Percentiles rank a stretch among this genome's conserved stretches.
Evolutionary conservation across 768 basidiomycete genomes (phyloP).

Genomic region (Gelatoporia subvermispora): DNA sequence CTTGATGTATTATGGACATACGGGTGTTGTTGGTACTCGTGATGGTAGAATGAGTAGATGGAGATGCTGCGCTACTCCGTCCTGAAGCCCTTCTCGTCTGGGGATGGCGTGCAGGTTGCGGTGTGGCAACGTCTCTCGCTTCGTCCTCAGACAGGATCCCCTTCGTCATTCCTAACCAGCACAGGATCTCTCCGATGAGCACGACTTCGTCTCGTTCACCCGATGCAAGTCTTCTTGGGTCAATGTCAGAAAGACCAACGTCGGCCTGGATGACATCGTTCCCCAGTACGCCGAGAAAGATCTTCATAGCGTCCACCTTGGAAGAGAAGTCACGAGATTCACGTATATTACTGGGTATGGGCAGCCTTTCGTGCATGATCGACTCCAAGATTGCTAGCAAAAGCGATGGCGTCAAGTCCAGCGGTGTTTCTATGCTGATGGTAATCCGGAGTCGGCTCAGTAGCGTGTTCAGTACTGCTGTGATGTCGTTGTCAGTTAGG

Average conservation of each 20-base stretch:
- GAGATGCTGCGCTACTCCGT: conserved; percentile 13
- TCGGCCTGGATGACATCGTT: conserved; percentile 55
- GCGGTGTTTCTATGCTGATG: conserved; percentile 27
- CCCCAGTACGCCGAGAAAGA: conserved; percentile 71
- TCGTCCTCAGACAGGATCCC: conserved; percentile 27
- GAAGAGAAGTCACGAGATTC: conserved; percentile 30
- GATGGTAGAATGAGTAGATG: conserved; percentile 28
- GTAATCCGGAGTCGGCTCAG: conserved; percentile 26
- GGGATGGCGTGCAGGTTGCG: background rate
- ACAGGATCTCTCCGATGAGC: conserved; percentile 61
- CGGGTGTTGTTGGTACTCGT: conserved; percentile 29
- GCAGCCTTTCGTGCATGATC: conserved; percentile 50
- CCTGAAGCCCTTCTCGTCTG: background rate
- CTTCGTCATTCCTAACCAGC: conserved; percentile 55
- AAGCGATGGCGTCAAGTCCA: conserved; percentile 66
- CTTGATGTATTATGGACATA: conserved; percentile 24
- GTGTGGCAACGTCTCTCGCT: conserved; percentile 4
- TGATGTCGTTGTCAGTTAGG: conserved; percentile 1
- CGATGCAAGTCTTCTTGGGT: conserved; percentile 58
- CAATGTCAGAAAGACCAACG: conserved; percentile 60
- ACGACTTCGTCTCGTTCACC: conserved; percentile 66
- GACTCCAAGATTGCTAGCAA: conserved; percentile 68
- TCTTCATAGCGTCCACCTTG: conserved; percentile 63
- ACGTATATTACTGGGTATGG: conserved; percentile 34
- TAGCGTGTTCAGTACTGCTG: conserved; percentile 26